Evolutionary conservation across 2,329 filamentous ascomycete species (phyloP), one percentile per base, ranked within the genome.

Genomic region (Neofusicoccum parvum): DNA sequence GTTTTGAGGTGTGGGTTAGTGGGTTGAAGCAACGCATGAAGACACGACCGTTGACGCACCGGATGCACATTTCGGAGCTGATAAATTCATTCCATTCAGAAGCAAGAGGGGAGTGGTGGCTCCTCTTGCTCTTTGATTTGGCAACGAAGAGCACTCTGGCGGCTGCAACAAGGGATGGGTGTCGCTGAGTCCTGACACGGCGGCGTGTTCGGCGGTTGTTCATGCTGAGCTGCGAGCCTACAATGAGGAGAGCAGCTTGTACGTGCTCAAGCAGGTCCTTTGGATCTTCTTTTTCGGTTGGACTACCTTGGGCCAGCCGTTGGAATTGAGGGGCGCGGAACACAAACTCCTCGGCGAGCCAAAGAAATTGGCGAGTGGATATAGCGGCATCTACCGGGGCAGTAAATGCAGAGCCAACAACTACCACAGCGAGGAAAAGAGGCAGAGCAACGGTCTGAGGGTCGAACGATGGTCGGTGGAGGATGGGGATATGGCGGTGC

Each of bases 401-500:
- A 10, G 49, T 65, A 12, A 63, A 50, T 9, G 67, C 46, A 1
- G 67, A 65, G 4, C 81, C 81, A 70, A 80, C 78, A 60, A 82
- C 76, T 0, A 76, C 70, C 5, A 83, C 70, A 0, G 77, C 73
- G 0, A 79, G 73, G 4, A 83, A 71, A 5, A 83, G 69, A 0
- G 77, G 73, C 36, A 78, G 67, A 2, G 78, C 70, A 3, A 74
- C 74, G 1, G 72, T 72, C 14, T 80, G 74, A 2, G 77, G 72
- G 64, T 80, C 73, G 62, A 83, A 82, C 0, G 79, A 76, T 5
- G 78, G 75, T 9, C 70, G 67, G 67, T 83, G 80, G 4, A 83
- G 69, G 34, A 83, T 78, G 0, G 80, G 71, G 64, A 77, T 80
- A 64, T 80, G 80, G 2, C 76, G 76, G 39, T 83, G 80, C 76